Evolutionary conservation across 495 filamentous ascomycete genomes (phyloP).

Genomic region (Cercophora newfieldiana): DNA sequence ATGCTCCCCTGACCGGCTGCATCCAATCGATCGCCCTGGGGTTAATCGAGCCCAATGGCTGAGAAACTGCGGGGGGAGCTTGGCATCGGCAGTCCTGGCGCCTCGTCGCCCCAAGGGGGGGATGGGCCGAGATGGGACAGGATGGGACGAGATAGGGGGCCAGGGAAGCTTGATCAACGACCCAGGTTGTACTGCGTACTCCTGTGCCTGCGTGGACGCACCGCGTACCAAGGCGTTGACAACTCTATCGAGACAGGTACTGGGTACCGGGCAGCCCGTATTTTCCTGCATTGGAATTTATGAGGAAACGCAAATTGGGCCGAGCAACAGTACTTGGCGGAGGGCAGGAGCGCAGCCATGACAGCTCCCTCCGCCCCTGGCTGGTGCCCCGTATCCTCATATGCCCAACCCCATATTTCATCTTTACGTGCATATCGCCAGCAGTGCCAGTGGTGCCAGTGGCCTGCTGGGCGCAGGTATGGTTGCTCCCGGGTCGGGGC

Average conservation of each 20-base stretch:
- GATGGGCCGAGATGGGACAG: no score
- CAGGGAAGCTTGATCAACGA: constrained; percentile 13
- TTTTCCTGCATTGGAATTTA: background rate
- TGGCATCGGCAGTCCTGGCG: constrained; percentile 21
- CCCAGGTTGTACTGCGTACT: background rate
- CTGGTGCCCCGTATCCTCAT: no score
- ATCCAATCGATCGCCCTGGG: constrained; percentile 20
- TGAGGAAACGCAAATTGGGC: background rate
- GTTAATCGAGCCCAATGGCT: constrained; percentile 17
- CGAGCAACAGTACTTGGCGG: no score
- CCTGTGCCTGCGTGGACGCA: background rate
- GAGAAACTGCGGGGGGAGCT: constrained; percentile 16
- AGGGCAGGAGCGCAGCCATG: no score
- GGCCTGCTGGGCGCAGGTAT: background rate
- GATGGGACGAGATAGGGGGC: no score
- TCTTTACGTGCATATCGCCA: no score
- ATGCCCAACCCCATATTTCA: no score
- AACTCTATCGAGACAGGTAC: background rate
- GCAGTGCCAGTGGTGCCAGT: background rate
- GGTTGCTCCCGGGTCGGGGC: constrained; percentile 24
- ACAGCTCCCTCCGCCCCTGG: no score
- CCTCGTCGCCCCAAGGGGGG: background rate
- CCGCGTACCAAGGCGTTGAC: background rate
- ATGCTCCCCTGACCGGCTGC: constrained; percentile 3
- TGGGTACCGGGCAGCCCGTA: background rate